Base-by-base conservation (phyloP, 768 basidiomycete genomes). In the Russula lepida region DNA sequence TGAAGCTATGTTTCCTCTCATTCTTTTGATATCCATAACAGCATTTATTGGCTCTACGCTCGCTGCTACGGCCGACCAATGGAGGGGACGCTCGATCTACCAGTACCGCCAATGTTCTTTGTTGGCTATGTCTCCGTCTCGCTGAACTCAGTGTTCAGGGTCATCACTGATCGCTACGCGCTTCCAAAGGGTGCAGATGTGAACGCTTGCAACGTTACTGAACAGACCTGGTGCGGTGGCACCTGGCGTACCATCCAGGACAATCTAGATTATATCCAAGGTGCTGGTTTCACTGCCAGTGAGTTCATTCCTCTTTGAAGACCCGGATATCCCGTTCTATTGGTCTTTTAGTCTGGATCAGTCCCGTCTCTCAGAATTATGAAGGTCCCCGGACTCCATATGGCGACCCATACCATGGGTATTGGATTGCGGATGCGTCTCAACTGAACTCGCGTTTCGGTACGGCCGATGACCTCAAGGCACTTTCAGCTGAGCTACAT, bases 331-430 rank as follows among this genome's bases (percentile, higher is more conserved):
- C 11, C 15, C 35, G 21, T 35, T 62, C 27, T 46, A 53, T 28
- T 1, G 1, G 6, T 12, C 58, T 39, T n/a, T 17, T 61, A 85
- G 85, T 91, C 49, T 92, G 89, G 89, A 91, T 90, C 62, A 88
- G 86, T 62, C 91, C 90, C 12, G 80, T 92, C 19, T 84, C 81
- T 60, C 81, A 89, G 72, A 91, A 91, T 70, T 89, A 87, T 62
- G 73, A 87, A 39, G 88, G 88, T 0, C 81, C 85, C 13, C 69
- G 79, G 50, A 84, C 88, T 3, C 74, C 81, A 0, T 92, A 91
- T 69, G 89, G 90, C 21, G 87, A 90, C 67, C 74, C 92, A 17
- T 93, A 93, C 73, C 90, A 92, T 67, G 90, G 90, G 19, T 92
- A 92, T 73, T 92, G 91, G 89, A 78, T 83, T 32, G 79, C 82